Percentiles rank a stretch among this genome's conserved stretches.
Evolutionary conservation across 768 basidiomycete species (phyloP).

Genomic region (Boletus huronensis): DNA sequence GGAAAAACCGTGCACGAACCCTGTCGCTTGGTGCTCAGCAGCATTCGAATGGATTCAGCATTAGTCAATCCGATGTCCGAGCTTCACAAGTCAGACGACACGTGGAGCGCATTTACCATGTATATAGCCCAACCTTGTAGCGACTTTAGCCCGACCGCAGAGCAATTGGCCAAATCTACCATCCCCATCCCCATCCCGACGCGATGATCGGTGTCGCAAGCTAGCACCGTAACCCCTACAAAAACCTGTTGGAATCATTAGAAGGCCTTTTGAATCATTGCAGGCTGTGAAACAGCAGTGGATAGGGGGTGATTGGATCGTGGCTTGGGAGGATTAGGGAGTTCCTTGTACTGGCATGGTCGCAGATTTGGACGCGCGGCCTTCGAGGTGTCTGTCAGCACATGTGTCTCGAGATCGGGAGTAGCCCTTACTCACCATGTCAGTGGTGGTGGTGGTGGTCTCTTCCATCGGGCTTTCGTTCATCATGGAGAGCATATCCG

Average conservation of each 20-base stretch:
- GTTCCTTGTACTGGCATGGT: conserved; percentile 6
- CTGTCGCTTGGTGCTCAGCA: no score
- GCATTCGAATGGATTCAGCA: no score
- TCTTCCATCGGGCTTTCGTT: conserved; percentile 2
- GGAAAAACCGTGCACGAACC: no score
- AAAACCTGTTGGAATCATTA: neutral
- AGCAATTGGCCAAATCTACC: no score
- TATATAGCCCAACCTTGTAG: neutral
- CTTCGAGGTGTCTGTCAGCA: conserved; percentile 7
- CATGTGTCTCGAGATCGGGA: neutral
- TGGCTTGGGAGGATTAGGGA: conserved; percentile 9
- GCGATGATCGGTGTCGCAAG: neutral
- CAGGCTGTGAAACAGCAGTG: neutral
- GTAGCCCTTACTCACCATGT: neutral
- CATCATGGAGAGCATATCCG: conserved; percentile 1
- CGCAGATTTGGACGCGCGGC: neutral
- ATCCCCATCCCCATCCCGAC: neutral
- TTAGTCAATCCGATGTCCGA: no score
- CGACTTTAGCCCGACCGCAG: neutral
- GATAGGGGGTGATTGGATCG: neutral
- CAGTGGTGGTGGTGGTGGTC: neutral
- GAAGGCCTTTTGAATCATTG: neutral
- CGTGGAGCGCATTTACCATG: no score
- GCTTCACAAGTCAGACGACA: no score
- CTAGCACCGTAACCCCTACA: neutral